Conservation (phyloP, 164 flowering plant species). For the Chimonanthus salicifolius region DNA sequence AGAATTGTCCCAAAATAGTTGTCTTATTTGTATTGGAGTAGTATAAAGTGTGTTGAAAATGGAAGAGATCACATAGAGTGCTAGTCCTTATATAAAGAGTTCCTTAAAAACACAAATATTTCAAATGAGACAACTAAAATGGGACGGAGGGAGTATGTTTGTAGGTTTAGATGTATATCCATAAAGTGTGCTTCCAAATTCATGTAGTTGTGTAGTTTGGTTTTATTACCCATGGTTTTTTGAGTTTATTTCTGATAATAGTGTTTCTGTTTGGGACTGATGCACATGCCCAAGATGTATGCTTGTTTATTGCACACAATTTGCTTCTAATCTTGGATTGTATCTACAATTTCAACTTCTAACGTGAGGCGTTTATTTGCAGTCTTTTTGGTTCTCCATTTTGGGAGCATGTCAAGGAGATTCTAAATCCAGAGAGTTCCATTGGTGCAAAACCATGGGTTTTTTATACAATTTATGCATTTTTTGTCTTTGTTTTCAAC, state of each 20-base stretch:
- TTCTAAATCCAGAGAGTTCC: slow-evolving; percentile 74
- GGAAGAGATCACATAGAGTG: no score
- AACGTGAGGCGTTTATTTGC: slow-evolving; percentile 24
- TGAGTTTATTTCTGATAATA: background rate
- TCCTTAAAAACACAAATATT: no score
- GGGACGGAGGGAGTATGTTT: no score
- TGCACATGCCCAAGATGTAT: background rate
- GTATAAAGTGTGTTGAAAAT: no score
- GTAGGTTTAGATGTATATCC: no score
- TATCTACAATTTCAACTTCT: slow-evolving; percentile 9
- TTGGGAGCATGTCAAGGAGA: slow-evolving; percentile 77
- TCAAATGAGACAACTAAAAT: no score
- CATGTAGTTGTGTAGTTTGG: no score
- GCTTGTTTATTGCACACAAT: background rate
- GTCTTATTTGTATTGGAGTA: no score
- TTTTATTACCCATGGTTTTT: background rate
- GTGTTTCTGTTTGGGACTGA: no score
- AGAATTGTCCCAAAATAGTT: no score
- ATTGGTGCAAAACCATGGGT: slow-evolving; percentile 92
- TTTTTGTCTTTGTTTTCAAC: slow-evolving; percentile 84
- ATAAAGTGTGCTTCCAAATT: no score
- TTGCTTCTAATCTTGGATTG: background rate
- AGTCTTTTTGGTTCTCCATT: slow-evolving; percentile 74
- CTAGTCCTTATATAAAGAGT: no score
- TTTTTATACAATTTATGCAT: slow-evolving; percentile 80